Conservation (phyloP, 2,329 filamentous ascomycete genomes). For the Trichoderma guizhouense region DNA sequence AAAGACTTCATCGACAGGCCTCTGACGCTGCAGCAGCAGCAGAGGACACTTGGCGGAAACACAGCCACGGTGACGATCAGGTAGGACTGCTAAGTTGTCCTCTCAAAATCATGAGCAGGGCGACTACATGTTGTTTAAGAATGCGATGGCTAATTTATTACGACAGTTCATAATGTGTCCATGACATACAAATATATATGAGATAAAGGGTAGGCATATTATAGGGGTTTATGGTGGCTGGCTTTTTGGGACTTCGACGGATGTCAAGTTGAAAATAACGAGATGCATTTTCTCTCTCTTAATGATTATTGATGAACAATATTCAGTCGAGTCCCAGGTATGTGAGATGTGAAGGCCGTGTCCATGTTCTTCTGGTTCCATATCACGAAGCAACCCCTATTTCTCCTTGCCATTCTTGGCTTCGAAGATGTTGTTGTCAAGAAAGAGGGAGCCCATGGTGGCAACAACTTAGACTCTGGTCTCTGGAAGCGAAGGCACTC, state of each 20-base stretch:
- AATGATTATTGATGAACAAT: neutral
- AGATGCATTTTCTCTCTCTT: neutral
- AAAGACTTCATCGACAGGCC: conserved; percentile 63
- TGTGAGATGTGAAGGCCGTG: neutral
- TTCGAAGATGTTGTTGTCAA: neutral
- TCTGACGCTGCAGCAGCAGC: conserved; percentile 32
- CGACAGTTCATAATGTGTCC: conserved; percentile 5
- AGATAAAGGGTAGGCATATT: neutral
- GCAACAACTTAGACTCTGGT: neutral
- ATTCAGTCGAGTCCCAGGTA: neutral
- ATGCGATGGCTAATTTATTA: neutral
- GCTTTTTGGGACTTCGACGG: neutral
- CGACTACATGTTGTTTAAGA: neutral
- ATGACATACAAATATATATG: neutral
- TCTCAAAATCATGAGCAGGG: neutral
- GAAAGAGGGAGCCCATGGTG: neutral
- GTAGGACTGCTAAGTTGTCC: conserved; percentile 22
- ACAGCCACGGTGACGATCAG: conserved; percentile 37
- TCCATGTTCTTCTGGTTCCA: neutral
- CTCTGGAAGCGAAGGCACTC: conserved; percentile 12
- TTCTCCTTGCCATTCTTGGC: neutral
- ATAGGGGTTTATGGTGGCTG: neutral
- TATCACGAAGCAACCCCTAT: neutral
- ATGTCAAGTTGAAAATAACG: neutral
- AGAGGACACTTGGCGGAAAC: conserved; percentile 23